A percentile compares a stretch with the other conserved stretches of the same genome.
Conservation (phyloP, 257 asterid genomes). For the Solanum pimpinellifolium region DNA sequence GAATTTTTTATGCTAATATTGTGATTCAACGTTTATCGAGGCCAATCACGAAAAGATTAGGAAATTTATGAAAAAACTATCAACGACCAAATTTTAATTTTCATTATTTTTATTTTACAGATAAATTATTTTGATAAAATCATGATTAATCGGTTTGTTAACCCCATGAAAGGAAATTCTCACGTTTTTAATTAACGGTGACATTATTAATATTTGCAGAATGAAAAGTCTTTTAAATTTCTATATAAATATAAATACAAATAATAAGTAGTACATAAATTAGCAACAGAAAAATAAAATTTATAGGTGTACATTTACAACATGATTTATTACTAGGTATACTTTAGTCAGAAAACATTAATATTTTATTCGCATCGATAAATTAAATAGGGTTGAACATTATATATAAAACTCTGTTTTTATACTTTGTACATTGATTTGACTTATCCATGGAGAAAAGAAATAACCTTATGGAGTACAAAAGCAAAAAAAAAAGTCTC, state of each 20-base stretch:
- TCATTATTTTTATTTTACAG: neutral
- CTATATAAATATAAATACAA: neutral
- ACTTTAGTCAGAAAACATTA: neutral
- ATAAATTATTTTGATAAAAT: neutral
- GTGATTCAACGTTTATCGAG: neutral
- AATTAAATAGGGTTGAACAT: neutral
- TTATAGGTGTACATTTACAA: neutral
- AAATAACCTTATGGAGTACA: neutral
- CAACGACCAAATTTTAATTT: neutral
- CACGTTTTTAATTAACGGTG: neutral
- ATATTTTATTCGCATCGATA: neutral
- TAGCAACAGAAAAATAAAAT: neutral
- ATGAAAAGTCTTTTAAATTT: neutral
- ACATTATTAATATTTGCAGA: neutral
- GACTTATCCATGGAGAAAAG: neutral
- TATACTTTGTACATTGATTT: neutral
- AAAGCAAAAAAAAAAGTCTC: neutral
- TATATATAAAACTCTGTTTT: neutral
- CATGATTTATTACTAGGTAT: neutral
- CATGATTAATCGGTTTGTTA: neutral
- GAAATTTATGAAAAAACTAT: neutral
- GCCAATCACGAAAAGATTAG: neutral
- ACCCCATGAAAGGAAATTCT: neutral
- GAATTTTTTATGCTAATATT: neutral
- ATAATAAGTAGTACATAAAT: neutral